Evolutionary conservation across 208 protist genomes (phyloP).

Genomic region (Trypanosoma caninum): DNA sequence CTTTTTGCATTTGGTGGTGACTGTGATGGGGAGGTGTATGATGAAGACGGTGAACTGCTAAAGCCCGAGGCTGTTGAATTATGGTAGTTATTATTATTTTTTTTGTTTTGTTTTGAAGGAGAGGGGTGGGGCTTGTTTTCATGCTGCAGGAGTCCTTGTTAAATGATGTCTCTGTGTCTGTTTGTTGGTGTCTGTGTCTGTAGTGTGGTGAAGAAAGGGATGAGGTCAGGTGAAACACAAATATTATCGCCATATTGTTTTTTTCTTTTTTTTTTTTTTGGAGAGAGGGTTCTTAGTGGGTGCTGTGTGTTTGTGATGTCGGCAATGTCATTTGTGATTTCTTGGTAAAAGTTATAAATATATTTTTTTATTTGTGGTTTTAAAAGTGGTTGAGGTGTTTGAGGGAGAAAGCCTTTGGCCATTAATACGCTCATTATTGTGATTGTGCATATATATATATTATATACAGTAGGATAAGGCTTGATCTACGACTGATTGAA

Average conservation of each 20-base stretch:
- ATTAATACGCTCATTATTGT: no score
- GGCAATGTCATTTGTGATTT: no score
- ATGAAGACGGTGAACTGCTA: conserved; percentile 29
- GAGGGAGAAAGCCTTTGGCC: neutral
- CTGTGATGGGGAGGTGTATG: conserved; percentile 26
- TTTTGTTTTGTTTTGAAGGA: no score
- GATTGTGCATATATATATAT: no score
- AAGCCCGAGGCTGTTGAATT: conserved; percentile 28
- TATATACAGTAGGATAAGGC: no score
- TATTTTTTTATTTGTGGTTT: no score
- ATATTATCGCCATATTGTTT: neutral
- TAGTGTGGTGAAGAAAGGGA: no score
- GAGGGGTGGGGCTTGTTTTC: neutral
- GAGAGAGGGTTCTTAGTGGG: neutral
- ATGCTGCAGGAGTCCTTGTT: neutral
- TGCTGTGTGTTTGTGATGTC: no score
- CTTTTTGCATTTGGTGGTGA: conserved; percentile 7
- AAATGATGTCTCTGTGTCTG: neutral
- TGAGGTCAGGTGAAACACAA: no score
- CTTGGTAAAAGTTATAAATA: no score
- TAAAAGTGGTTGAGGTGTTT: neutral
- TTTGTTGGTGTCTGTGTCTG: neutral
- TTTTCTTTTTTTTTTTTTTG: neutral
- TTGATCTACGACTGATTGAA: no score
- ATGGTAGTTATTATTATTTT: conserved; percentile 19